A percentile compares a stretch with the other conserved stretches of the same genome.
Conservation (phyloP, 768 basidiomycete genomes). For the Termitomyces sp. region DNA sequence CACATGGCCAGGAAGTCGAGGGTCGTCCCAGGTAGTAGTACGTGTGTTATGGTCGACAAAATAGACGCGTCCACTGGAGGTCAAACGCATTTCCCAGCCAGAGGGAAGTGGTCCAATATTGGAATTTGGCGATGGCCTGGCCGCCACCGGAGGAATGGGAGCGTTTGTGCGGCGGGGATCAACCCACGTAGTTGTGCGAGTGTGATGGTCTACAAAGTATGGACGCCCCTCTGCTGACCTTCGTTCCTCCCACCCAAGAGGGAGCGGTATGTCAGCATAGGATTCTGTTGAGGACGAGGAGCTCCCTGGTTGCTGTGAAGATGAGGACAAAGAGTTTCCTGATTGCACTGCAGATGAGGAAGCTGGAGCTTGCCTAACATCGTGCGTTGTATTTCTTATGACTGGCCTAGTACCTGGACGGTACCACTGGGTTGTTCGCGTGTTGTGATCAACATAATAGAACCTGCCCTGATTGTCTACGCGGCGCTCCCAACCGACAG, state of each 20-base stretch:
- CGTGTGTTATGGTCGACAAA: conserved; percentile 91
- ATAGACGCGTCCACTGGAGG: conserved; percentile 79
- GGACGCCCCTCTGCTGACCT: conserved; percentile 82
- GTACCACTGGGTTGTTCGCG: conserved; percentile 78
- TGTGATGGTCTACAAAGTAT: conserved; percentile 68
- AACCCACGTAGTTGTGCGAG: conserved; percentile 87
- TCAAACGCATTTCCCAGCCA: conserved; percentile 94
- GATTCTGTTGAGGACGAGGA: conserved; percentile 24
- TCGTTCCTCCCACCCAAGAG: conserved; percentile 90
- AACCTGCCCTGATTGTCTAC: conserved; percentile 63
- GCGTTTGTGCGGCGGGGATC: conserved; percentile 69
- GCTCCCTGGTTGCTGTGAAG: conserved; percentile 12
- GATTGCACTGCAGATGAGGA: conserved; percentile 11
- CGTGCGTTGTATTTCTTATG: conserved; percentile 22
- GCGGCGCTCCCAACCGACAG: conserved; percentile 81
- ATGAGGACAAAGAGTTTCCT: conserved; percentile 17
- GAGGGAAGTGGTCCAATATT: conserved; percentile 81
- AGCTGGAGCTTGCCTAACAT: conserved; percentile 12
- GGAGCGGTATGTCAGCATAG: conserved; percentile 67
- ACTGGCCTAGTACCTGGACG: conserved; percentile 33
- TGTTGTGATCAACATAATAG: conserved; percentile 88
- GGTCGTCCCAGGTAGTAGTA: conserved; percentile 93
- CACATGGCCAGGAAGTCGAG: conserved; percentile 74
- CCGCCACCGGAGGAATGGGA: conserved; percentile 41
- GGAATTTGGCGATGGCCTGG: conserved; percentile 44